A percentile compares a stretch with the other conserved stretches of the same genome.
Evolutionary conservation across 2,329 filamentous ascomycete species (phyloP).

Genomic region (Lasiodiplodia hormozganensis): DNA sequence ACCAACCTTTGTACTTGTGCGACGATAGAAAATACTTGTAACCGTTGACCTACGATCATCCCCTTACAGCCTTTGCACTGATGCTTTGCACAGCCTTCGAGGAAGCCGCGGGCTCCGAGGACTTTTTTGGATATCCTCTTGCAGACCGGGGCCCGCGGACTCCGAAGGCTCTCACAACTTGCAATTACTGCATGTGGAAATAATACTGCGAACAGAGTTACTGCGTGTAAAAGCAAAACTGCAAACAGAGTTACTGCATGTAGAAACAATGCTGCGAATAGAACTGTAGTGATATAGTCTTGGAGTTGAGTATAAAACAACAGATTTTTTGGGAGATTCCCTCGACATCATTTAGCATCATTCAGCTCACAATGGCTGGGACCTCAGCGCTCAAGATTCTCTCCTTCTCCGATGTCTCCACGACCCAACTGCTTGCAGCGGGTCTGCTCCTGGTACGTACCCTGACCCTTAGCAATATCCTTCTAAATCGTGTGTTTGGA

Average conservation of each 20-base stretch:
- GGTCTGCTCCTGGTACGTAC: neutral
- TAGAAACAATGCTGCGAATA: too few species aligned
- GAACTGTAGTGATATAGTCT: neutral
- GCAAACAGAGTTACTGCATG: too few species aligned
- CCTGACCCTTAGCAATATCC: neutral
- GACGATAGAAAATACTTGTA: neutral
- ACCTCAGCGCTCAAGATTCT: neutral
- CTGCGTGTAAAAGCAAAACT: neutral
- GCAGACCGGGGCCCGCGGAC: neutral
- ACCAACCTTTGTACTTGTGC: too few species aligned
- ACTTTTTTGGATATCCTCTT: neutral
- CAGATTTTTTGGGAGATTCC: too few species aligned
- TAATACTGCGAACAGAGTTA: neutral
- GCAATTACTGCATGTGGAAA: neutral
- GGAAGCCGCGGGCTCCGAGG: neutral
- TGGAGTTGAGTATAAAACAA: neutral
- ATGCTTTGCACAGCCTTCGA: neutral
- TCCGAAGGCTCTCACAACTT: neutral
- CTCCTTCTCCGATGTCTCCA: neutral
- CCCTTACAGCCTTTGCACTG: neutral
- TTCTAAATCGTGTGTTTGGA: neutral
- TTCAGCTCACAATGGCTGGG: neutral
- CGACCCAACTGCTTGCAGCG: neutral
- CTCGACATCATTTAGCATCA: neutral
- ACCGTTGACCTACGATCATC: neutral